Base-by-base conservation (phyloP, 345 rosid species). In the Hypericum perforatum region DNA sequence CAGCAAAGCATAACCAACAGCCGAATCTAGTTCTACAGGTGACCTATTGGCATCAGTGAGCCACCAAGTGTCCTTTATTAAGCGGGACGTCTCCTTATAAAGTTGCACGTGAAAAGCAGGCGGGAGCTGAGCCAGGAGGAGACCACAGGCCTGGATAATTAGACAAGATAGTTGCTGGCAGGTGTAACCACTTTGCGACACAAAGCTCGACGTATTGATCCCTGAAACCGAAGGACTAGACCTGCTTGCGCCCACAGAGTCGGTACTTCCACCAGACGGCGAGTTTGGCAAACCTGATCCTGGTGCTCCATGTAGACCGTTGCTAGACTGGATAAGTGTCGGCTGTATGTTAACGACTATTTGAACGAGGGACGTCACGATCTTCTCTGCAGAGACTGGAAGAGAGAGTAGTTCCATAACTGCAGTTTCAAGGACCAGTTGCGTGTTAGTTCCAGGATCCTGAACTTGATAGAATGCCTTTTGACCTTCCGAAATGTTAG, bases 251-350 rank as follows among this genome's bases (percentile, higher is more conserved):
- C 90, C 62, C 68, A 84, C 61, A 49, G 98, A 91, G 77, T 92
- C 97, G 5, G 98, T 78, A 68, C 97, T 92, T 60, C 97, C 98
- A 58, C 97, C 97, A 11, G 97, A 88, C 46, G 98, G 94, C 47
- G 96, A 85, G 42, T 95, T 89, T 44, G 95, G 95, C 57, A 88
- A 69, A 53, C 63, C 88, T 37, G 89, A 82, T 49, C 92, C 86
- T 51, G 88, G 71, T 71, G 86, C 76, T 14, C 94, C 95, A 37
- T 82, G 89, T 15, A 84, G 71, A 56, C 89, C 85, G 38, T 85
- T 86, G 68, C 97, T 85, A 38, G 97, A 88, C 61, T 88, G 98
- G 70, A 85, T 84, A 44, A 92, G 77, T 37, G 95, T 92, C 38
- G 95, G 88, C 49, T 88, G 98, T 69, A 92, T 85, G 64, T 88